A percentile compares a stretch with the other conserved stretches of the same genome.
These are phyloP conservation scores for Lachnellula subtilissima DNA, from an alignment of 2,329 filamentous ascomycete genomes.

Conservation along the genomic window DNA sequence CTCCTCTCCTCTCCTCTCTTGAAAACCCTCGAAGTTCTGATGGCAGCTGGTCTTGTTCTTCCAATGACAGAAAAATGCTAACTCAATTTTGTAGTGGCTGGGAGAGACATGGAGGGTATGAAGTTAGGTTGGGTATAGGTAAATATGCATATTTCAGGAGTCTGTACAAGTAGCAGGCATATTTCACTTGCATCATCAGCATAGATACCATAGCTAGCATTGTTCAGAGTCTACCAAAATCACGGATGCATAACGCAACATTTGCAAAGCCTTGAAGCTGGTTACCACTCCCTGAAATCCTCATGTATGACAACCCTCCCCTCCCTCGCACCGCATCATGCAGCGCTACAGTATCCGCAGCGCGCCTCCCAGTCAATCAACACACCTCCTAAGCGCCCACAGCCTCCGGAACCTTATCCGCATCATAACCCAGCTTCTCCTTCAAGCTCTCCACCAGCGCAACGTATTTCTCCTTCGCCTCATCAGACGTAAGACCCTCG, in stretches of 20 bases:
- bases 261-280: no score
- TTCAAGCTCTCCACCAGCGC: slow-evolving; percentile 68
- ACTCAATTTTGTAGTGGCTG: slow-evolving; percentile 17
- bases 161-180: background rate
- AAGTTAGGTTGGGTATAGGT: background rate
- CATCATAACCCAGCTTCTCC: slow-evolving; percentile 62
- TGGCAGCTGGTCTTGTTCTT: slow-evolving; percentile 32
- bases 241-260: background rate
- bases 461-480: slow-evolving; percentile 75
- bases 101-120: slow-evolving; percentile 17
- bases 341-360: background rate
- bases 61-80: background rate
- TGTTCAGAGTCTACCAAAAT: no score
- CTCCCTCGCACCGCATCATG: no score
- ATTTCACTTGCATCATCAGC: no score
- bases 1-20: background rate
- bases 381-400: slow-evolving; percentile 34
- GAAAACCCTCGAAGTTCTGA: background rate
- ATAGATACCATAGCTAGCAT: no score
- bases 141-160: background rate
- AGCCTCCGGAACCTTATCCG: slow-evolving; percentile 57
- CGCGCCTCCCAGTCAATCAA: background rate
- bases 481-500: slow-evolving; percentile 52
- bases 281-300: no score
- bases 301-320: background rate